Percentiles rank a stretch among this genome's conserved stretches.
phyloP scores from a whole-genome alignment of 2,329 filamentous ascomycete genomes.

The Alternaria solani region DNA sequence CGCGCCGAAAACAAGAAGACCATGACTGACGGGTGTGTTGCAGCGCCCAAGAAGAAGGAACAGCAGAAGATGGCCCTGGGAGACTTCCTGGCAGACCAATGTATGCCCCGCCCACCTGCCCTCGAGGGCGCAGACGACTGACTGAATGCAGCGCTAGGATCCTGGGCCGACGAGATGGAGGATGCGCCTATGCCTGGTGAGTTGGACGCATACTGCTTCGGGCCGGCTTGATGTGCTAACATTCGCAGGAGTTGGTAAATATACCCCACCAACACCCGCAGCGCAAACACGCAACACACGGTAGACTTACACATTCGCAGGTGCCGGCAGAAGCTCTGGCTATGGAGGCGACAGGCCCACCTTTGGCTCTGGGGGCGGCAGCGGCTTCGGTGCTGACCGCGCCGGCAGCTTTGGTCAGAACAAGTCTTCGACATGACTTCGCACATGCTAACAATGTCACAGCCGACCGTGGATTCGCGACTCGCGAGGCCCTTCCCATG shows the following conservation, averaged over 20 bases:
- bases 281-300: not conserved
- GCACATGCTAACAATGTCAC: conserved; percentile 21
- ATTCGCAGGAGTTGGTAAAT: conserved; percentile 42
- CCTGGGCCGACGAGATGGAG: conserved; percentile 99
- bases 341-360: conserved; percentile 61
- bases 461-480: conserved; percentile 44
- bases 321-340: conserved; percentile 53
- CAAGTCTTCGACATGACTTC: conserved; percentile 2
- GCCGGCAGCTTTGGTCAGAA: conserved; percentile 51
- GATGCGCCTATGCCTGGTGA: conserved; percentile 78
- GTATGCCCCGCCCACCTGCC: conserved; percentile 63
- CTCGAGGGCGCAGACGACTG: conserved; percentile 34
- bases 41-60: conserved; percentile 93
- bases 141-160: conserved; percentile 71
- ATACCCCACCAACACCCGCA: conserved; percentile 11
- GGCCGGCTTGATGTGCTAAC: conserved; percentile 29
- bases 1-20: conserved; percentile 17
- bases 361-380: conserved; percentile 52
- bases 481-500: conserved; percentile 81
- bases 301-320: conserved; percentile 32
- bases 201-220: conserved; percentile 44
- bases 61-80: conserved; percentile 96
- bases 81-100: conserved; percentile 91
- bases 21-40: conserved; percentile 55
- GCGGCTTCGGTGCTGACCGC: conserved; percentile 50